Percentiles rank a stretch among this genome's conserved stretches.
phyloP scores from a whole-genome alignment of 805 yeast genomes.

The Candida orba region DNA sequence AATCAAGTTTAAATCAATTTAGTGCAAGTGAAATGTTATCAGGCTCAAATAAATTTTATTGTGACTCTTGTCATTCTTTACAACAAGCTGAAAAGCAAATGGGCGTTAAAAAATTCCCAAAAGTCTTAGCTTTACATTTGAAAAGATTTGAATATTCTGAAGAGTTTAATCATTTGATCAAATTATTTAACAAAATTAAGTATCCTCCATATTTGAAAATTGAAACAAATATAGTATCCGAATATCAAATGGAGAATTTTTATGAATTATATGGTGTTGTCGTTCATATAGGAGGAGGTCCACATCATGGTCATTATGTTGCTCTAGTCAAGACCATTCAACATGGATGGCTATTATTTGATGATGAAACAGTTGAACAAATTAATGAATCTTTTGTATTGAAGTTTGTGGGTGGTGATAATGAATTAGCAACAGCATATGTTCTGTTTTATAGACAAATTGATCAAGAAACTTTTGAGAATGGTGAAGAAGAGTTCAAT shows the following conservation, averaged over 20 bases:
- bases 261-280: slow-evolving; percentile 84
- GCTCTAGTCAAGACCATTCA: slow-evolving; percentile 71
- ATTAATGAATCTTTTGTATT: slow-evolving; percentile 79
- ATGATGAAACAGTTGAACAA: slow-evolving; percentile 89
- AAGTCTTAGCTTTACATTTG: slow-evolving; percentile 72
- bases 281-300: slow-evolving; percentile 95
- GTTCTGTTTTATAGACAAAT: slow-evolving; percentile 71
- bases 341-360: slow-evolving; percentile 87
- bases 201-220: slow-evolving; percentile 68
- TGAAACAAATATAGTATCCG: slow-evolving; percentile 42
- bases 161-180: slow-evolving; percentile 69
- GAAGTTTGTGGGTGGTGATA: slow-evolving; percentile 81
- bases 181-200: slow-evolving; percentile 76
- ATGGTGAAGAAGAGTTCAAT: not conserved
- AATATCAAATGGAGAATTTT: slow-evolving; percentile 43
- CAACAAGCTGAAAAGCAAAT: slow-evolving; percentile 94
- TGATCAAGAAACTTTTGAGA: slow-evolving; percentile 30
- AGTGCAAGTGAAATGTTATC: slow-evolving; percentile 79
- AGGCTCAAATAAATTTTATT: slow-evolving; percentile 85
- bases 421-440: slow-evolving; percentile 88
- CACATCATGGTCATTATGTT: slow-evolving; percentile 95
- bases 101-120: slow-evolving; percentile 71
- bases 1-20: slow-evolving; percentile 74
- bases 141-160: slow-evolving; percentile 92
- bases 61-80: slow-evolving; percentile 82